phyloP scores from a whole-genome alignment of 106 monocot species.

The Iris macrosiphon region DNA sequence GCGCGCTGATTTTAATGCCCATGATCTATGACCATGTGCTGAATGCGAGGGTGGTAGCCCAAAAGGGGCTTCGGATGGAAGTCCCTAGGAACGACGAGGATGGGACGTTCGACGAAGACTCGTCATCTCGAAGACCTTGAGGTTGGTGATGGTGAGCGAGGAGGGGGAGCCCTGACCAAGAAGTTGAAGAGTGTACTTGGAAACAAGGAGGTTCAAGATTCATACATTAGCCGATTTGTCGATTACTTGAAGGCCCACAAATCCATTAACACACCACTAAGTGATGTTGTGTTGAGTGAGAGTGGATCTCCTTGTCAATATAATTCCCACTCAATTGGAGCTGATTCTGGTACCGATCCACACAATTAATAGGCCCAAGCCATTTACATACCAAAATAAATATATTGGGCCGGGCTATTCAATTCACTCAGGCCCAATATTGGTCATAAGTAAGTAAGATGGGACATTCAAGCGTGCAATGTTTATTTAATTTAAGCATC shows the following conservation, averaged over 20 bases:
- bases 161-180: slow-evolving; percentile 11
- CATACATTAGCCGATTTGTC: slow-evolving; percentile 8
- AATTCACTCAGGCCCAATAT: too few relatives aligned
- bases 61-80: slow-evolving; percentile 27
- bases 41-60: slow-evolving; percentile 25
- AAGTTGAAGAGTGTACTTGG: slow-evolving; percentile 1
- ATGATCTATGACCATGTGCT: slow-evolving; percentile 46
- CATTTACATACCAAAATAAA: too few relatives aligned
- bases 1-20: slow-evolving; percentile 26
- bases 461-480: too few relatives aligned
- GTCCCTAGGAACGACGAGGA: slow-evolving; percentile 30
- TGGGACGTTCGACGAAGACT: slow-evolving; percentile 27
- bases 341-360: too few relatives aligned
- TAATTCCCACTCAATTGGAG: too few relatives aligned
- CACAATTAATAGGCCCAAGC: too few relatives aligned
- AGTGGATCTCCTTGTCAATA: too few relatives aligned
- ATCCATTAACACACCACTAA: too few relatives aligned
- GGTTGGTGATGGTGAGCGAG: slow-evolving; percentile 29
- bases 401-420: too few relatives aligned
- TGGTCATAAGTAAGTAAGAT: too few relatives aligned
- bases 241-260: slow-evolving; percentile 2
- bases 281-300: too few relatives aligned
- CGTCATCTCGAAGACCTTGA: slow-evolving; percentile 24
- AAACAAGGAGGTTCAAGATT: slow-evolving; percentile 12
- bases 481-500: too few relatives aligned